Evolutionary conservation across 805 yeast species (phyloP).

Genomic region (Saturnispora silvae): DNA sequence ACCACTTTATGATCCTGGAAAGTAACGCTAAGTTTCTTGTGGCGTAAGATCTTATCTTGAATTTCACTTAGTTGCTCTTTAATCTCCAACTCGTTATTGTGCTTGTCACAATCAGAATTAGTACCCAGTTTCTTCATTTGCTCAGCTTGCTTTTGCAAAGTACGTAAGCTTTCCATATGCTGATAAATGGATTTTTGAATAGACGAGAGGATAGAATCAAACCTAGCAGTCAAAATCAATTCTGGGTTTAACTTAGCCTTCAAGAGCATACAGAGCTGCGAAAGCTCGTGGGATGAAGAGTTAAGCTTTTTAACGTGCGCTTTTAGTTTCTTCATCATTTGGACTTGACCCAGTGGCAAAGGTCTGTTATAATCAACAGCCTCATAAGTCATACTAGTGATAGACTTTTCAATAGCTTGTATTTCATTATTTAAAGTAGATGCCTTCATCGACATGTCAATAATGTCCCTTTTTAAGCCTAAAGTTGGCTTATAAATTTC

Average conservation of each 20-base stretch:
- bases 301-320: slow-evolving; percentile 10
- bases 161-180: slow-evolving; percentile 11
- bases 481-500: background rate
- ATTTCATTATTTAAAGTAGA: slow-evolving; percentile 10
- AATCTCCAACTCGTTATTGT: too few relatives aligned
- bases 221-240: slow-evolving; percentile 16
- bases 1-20: too few relatives aligned
- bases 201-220: slow-evolving; percentile 21
- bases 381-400: background rate
- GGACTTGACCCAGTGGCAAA: slow-evolving; percentile 15
- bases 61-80: too few relatives aligned
- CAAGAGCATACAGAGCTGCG: slow-evolving; percentile 19
- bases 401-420: slow-evolving; percentile 1
- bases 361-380: slow-evolving; percentile 9
- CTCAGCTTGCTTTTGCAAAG: too few relatives aligned
- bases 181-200: slow-evolving; percentile 19
- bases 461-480: slow-evolving; percentile 5
- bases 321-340: slow-evolving; percentile 13
- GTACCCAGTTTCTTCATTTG: too few relatives aligned
- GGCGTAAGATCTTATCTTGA: too few relatives aligned
- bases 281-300: slow-evolving; percentile 13
- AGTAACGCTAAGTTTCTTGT: too few relatives aligned
- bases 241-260: slow-evolving; percentile 24
- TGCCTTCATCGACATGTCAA: slow-evolving; percentile 8
- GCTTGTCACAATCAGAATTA: too few relatives aligned